Evolutionary conservation across 2,329 filamentous ascomycete genomes (phyloP).

Genomic region (Calonectria henricotiae): DNA sequence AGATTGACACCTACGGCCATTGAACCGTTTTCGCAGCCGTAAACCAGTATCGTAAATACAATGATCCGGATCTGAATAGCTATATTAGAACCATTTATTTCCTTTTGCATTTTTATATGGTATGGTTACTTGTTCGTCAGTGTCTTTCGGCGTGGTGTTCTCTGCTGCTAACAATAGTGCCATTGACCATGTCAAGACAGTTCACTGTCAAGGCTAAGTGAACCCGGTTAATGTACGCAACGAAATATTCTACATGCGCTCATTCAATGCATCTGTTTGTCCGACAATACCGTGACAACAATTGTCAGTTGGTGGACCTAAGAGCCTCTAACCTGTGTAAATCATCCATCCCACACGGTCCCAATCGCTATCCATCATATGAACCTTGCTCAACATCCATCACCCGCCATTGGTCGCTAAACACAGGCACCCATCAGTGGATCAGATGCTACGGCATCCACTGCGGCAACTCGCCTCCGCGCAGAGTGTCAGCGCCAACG

Average conservation of each 20-base stretch:
- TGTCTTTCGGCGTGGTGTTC: no score
- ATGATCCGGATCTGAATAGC: background rate
- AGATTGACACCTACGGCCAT: slow-evolving; percentile 3
- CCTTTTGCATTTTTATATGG: no score
- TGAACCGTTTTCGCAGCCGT: background rate
- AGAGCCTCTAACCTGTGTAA: background rate
- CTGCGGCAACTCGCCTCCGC: slow-evolving; percentile 3
- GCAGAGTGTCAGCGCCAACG: background rate
- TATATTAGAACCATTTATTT: no score
- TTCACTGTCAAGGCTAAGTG: background rate
- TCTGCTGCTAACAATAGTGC: background rate
- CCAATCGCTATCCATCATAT: background rate
- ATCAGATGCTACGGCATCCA: slow-evolving; percentile 8
- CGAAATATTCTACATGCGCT: no score
- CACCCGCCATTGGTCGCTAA: slow-evolving; percentile 17
- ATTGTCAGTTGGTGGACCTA: background rate
- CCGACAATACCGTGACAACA: background rate
- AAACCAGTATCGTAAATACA: background rate
- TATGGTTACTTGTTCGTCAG: no score
- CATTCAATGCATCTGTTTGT: background rate
- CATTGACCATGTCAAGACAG: background rate
- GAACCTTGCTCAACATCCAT: background rate
- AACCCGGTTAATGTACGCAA: no score
- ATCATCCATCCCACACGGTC: background rate
- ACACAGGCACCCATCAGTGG: slow-evolving; percentile 18